Conservation (phyloP, 352 stramenopile genomes). For the Phytopythium sindhum region DNA sequence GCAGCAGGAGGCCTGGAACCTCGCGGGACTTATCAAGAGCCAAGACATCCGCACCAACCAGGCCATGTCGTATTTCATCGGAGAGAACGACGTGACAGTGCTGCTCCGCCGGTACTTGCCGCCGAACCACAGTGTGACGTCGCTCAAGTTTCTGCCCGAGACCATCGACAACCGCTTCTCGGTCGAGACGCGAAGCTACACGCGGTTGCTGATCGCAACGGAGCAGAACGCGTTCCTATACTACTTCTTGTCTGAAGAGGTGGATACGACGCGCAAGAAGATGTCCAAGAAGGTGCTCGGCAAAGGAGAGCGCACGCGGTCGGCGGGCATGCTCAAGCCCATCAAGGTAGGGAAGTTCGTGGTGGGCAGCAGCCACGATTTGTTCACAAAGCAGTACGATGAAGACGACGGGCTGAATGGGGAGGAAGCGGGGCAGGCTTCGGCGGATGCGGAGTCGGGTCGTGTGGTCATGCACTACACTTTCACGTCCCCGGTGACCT, state of each 20-base stretch:
- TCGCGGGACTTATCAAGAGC: constrained; percentile 66
- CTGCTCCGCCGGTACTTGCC: constrained; percentile 73
- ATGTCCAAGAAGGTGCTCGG: constrained; percentile 80
- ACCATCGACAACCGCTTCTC: constrained; percentile 81
- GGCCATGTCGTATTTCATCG: constrained; percentile 70
- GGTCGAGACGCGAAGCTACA: constrained; percentile 73
- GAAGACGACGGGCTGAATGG: constrained; percentile 1
- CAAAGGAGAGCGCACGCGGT: constrained; percentile 40
- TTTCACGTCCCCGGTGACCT: constrained; percentile 59
- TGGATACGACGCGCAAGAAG: constrained; percentile 67
- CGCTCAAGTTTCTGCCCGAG: constrained; percentile 73
- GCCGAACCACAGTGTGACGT: constrained; percentile 66
- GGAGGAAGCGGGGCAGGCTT: constrained; percentile 11
- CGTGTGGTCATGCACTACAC: constrained; percentile 85
- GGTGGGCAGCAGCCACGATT: constrained; percentile 23
- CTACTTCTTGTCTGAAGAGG: constrained; percentile 73
- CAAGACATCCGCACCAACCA: constrained; percentile 82
- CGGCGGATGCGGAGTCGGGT: constrained; percentile 41
- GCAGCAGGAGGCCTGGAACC: constrained; percentile 67
- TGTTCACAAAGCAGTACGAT: constrained; percentile 32
- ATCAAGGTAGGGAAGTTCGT: constrained; percentile 35
- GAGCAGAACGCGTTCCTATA: constrained; percentile 71
- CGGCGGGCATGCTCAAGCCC: constrained; percentile 34
- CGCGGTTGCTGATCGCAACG: constrained; percentile 64
- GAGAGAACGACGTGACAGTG: constrained; percentile 58